These are phyloP conservation scores for Dendrostoma leiphaemia DNA, from an alignment of 2,329 filamentous ascomycete genomes.

Conservation along the genomic window DNA sequence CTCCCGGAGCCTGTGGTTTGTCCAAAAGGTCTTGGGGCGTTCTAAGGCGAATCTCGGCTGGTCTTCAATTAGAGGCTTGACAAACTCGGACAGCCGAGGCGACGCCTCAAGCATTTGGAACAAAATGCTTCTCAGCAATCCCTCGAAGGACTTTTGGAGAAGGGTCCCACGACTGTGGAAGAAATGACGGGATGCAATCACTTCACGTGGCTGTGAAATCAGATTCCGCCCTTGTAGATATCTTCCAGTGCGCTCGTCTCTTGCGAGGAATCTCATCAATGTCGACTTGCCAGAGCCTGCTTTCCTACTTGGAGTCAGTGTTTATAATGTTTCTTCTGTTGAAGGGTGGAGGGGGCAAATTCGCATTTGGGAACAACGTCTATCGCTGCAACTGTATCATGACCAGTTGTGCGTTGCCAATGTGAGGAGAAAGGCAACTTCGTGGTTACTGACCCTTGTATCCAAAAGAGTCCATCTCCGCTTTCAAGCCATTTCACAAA, in stretches of 20 bases:
- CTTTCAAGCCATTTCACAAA: background rate
- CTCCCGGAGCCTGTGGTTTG: background rate
- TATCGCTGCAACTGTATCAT: too few species aligned
- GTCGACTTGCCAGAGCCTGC: constrained; percentile 1
- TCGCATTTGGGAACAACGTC: too few species aligned
- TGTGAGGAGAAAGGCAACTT: too few species aligned
- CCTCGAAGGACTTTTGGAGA: constrained; percentile 10
- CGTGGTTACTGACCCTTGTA: background rate
- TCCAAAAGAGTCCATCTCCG: background rate
- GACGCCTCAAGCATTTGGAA: background rate
- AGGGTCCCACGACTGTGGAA: background rate
- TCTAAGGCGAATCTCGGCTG: background rate
- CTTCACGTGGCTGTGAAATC: background rate
- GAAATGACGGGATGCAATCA: background rate
- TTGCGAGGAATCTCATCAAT: background rate
- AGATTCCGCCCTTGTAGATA: background rate
- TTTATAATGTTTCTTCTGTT: background rate
- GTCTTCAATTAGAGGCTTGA: background rate
- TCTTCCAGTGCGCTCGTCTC: background rate
- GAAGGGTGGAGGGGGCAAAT: too few species aligned
- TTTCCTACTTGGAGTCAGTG: background rate
- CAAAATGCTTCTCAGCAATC: background rate
- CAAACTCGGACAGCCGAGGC: background rate
- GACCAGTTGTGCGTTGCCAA: too few species aligned
- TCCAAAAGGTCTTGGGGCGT: background rate